phyloP scores from a whole-genome alignment of 768 basidiomycete genomes.

The Lactarius hengduanensis region DNA sequence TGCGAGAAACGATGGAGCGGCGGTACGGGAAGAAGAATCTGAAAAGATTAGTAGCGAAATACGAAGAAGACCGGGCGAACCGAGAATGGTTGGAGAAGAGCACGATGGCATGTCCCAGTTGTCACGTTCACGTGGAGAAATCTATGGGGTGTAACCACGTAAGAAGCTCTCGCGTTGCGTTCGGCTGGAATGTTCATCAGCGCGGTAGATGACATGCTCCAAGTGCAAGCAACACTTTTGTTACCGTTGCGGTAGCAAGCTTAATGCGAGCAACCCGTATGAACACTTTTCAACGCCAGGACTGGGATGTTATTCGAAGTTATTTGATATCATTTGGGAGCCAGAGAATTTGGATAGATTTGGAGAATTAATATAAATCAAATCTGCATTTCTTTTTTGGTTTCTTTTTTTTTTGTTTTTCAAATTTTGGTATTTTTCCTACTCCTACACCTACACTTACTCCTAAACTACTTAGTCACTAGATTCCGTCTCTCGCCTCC shows the following conservation, averaged over 20 bases:
- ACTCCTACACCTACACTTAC: slow-evolving; percentile 5
- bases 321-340: slow-evolving; percentile 56
- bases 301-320: slow-evolving; percentile 55
- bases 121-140: slow-evolving; percentile 72
- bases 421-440: slow-evolving; percentile 7
- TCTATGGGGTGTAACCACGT: slow-evolving; percentile 87
- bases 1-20: slow-evolving; percentile 53
- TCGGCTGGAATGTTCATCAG: slow-evolving; percentile 1
- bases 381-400: slow-evolving; percentile 3
- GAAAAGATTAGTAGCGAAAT: slow-evolving; percentile 54
- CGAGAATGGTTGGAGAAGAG: slow-evolving; percentile 66
- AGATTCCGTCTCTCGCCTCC: slow-evolving; percentile 23
- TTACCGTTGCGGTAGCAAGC: slow-evolving; percentile 66
- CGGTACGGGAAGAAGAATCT: slow-evolving; percentile 65
- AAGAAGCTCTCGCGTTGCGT: slow-evolving; percentile 22
- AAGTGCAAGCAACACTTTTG: slow-evolving; percentile 79
- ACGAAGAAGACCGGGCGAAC: slow-evolving; percentile 74
- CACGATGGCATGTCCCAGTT: slow-evolving; percentile 74
- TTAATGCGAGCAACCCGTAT: slow-evolving; percentile 56
- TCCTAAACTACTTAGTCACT: slow-evolving; percentile 26
- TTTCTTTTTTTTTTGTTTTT: slow-evolving; percentile 1
- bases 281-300: slow-evolving; percentile 61
- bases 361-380: slow-evolving; percentile 20
- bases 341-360: slow-evolving; percentile 49
- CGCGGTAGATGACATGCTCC: slow-evolving; percentile 68